These are phyloP conservation scores for Arthrobotrys megalospora DNA, from an alignment of 2,329 filamentous ascomycete species.

Conservation along the genomic window DNA sequence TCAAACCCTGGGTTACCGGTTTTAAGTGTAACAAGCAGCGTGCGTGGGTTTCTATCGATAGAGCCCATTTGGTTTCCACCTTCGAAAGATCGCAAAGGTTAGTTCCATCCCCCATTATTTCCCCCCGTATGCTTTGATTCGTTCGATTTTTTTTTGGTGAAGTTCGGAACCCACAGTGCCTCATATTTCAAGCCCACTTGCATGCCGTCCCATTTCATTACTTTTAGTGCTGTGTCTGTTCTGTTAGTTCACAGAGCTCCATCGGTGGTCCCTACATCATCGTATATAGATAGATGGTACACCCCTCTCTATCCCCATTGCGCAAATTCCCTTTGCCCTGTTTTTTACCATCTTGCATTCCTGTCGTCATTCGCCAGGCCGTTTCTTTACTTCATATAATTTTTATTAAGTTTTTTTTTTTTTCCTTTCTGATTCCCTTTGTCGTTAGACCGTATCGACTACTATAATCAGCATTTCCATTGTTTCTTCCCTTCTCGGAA, in stretches of 20 bases:
- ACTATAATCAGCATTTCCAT: constrained; percentile 36
- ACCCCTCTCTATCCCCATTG: constrained; percentile 44
- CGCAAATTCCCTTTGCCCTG: constrained; percentile 38
- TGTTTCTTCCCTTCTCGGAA: constrained; percentile 46
- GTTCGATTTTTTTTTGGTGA: constrained; percentile 10
- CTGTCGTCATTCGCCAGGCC: constrained; percentile 50
- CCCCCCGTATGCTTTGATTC: constrained; percentile 4
- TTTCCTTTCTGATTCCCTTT: constrained; percentile 16
- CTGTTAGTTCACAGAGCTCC: constrained; percentile 24
- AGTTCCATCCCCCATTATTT: constrained; percentile 35
- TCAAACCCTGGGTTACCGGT: constrained; percentile 49
- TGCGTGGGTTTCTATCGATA: constrained; percentile 59
- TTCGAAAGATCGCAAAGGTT: constrained; percentile 47
- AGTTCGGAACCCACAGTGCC: constrained; percentile 25
- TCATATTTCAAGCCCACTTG: constrained; percentile 25
- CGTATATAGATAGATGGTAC: constrained; percentile 60
- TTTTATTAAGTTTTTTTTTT: constrained; percentile 27
- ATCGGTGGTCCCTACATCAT: constrained; percentile 45
- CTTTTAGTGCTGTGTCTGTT: constrained; percentile 3
- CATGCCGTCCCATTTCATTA: constrained; percentile 7
- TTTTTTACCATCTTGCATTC: constrained; percentile 36
- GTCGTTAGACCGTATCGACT: constrained; percentile 50
- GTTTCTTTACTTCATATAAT: constrained; percentile 21
- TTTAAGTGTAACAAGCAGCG: constrained; percentile 50
- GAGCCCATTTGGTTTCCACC: constrained; percentile 27